Evolutionary conservation across 768 basidiomycete genomes (phyloP).

Genomic region (Boletus patriciae): DNA sequence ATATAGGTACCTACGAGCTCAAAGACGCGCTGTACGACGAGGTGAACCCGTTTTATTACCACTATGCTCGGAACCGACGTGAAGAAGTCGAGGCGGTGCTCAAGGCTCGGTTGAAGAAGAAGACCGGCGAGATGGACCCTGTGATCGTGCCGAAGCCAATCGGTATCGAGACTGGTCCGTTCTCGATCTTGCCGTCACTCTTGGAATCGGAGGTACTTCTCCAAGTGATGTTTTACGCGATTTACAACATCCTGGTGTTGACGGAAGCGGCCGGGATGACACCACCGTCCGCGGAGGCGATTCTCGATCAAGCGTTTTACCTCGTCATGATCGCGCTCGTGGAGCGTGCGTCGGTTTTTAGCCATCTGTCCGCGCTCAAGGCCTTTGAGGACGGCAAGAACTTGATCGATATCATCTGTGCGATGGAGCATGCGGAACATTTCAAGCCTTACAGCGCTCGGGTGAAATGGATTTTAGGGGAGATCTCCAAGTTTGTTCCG

Average conservation of each 20-base stretch:
- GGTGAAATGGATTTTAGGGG: constrained; percentile 70
- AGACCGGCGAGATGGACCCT: constrained; percentile 57
- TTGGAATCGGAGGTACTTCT: constrained; percentile 72
- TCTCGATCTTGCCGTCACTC: constrained; percentile 57
- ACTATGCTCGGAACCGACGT: constrained; percentile 90
- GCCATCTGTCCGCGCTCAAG: constrained; percentile 53
- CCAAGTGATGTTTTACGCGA: constrained; percentile 80
- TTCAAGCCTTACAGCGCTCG: constrained; percentile 72
- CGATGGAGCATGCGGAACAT: constrained; percentile 74
- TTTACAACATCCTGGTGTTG: constrained; percentile 69
- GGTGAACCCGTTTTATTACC: constrained; percentile 94
- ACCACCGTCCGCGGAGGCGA: constrained; percentile 81
- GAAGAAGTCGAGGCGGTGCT: constrained; percentile 86
- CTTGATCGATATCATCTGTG: constrained; percentile 70
- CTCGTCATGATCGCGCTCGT: constrained; percentile 82
- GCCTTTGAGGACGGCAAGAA: constrained; percentile 59
- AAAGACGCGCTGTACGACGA: constrained; percentile 80
- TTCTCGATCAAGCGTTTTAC: constrained; percentile 86
- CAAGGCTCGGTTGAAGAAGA: constrained; percentile 64
- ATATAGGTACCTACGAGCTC: constrained; percentile 86
- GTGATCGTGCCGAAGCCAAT: constrained; percentile 77
- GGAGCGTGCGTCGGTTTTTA: constrained; percentile 66
- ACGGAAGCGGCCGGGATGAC: constrained; percentile 59
- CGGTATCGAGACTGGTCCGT: constrained; percentile 65
- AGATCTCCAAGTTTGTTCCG: constrained; percentile 56